Evolutionary conservation across 1,284 basidiomycete species (phyloP).

Genomic region (Cutaneotrichosporon sp.): DNA sequence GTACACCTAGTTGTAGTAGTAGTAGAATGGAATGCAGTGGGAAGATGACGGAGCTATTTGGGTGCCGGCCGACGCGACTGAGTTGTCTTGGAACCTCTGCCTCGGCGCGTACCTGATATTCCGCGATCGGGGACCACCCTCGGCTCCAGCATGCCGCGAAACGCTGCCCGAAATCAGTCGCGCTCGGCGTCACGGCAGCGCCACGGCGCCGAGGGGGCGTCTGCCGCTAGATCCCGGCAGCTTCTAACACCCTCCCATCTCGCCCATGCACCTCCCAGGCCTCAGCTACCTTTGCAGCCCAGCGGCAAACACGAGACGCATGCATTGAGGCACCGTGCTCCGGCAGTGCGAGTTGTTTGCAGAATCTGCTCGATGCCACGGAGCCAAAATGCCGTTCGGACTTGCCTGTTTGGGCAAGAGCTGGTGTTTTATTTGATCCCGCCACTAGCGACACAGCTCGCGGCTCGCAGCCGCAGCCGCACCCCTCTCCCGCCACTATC

Average conservation of each 20-base stretch:
- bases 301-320: background rate
- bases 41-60: background rate
- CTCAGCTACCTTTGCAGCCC: background rate
- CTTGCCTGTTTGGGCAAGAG: slow-evolving; percentile 9
- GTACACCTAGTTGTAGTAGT: slow-evolving; percentile 16
- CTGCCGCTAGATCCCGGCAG: background rate
- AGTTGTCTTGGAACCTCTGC: background rate
- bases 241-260: background rate
- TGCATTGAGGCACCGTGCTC: background rate
- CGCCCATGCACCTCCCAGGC: background rate
- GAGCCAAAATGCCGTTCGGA: slow-evolving; percentile 2
- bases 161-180: background rate
- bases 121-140: background rate
- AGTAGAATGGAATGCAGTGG: background rate
- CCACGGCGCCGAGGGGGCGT: background rate
- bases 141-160: background rate
- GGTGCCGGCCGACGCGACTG: background rate
- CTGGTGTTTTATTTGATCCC: background rate
- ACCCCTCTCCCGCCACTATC: background rate
- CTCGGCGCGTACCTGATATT: background rate
- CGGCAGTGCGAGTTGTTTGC: background rate
- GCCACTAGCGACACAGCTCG: background rate
- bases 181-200: background rate
- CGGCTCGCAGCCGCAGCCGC: too few species aligned
- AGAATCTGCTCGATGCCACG: slow-evolving; percentile 9